These are phyloP conservation scores for Zarea fungicola DNA, from an alignment of 2,329 filamentous ascomycete genomes.

Conservation along the genomic window DNA sequence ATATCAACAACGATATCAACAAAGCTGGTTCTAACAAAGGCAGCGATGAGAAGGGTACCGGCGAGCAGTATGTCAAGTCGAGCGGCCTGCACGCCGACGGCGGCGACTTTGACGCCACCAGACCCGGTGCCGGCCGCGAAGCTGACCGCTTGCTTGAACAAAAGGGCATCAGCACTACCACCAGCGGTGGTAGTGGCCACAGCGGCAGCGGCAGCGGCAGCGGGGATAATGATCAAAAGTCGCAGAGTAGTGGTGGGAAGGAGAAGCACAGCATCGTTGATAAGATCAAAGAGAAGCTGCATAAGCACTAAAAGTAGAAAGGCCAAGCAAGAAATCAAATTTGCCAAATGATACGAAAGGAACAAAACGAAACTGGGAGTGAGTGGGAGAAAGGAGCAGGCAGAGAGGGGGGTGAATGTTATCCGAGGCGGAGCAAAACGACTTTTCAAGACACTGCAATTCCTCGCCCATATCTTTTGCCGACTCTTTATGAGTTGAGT, in stretches of 20 bases:
- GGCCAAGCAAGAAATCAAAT: too few relatives aligned
- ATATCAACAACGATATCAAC: conserved; percentile 17
- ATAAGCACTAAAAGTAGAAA: conserved; percentile 12
- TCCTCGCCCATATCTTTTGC: too few relatives aligned
- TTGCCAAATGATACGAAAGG: too few relatives aligned
- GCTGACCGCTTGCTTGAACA: conserved; percentile 49
- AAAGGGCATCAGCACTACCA: conserved; percentile 21
- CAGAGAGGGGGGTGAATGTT: too few relatives aligned
- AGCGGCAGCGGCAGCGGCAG: neutral
- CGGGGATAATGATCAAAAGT: neutral
- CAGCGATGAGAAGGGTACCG: conserved; percentile 39
- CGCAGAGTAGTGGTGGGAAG: neutral
- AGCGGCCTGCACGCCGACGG: conserved; percentile 58
- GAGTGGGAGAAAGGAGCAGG: too few relatives aligned
- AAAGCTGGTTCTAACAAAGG: conserved; percentile 22
- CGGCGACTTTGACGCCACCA: conserved; percentile 60
- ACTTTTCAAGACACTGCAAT: too few relatives aligned
- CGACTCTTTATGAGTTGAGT: too few relatives aligned
- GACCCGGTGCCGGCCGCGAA: conserved; percentile 60
- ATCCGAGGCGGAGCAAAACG: too few relatives aligned
- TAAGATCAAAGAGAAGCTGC: conserved; percentile 14
- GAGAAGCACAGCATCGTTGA: conserved; percentile 12
- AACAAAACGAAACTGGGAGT: too few relatives aligned
- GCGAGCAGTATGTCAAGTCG: conserved; percentile 52
- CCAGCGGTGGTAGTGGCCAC: neutral